Evolutionary conservation across 345 rosid species (phyloP), one percentile per base, ranked within the genome.

Genomic region (Citrus medica): DNA sequence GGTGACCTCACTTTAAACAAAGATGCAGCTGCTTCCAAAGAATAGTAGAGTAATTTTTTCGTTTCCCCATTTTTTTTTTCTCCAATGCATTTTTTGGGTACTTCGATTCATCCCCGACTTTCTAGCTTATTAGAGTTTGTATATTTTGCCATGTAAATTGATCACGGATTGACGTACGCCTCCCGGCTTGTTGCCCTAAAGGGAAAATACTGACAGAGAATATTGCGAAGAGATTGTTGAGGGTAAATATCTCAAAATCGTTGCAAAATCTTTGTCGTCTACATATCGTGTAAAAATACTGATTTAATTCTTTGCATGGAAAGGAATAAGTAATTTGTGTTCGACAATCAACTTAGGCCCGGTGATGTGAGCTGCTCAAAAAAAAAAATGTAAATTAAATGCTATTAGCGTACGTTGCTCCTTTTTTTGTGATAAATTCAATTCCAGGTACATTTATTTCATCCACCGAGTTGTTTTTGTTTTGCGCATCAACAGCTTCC

Each of bases 1-100:
- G 91, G 88, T 25, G 78, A 84, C 6, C 67, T 85, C 4, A 48
- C 82, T 24, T 35, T 89, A 6, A 82, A 71, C 3, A 80, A 82
- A 13, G 82, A 86, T 1, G 62, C 60, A 21, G 71, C 30, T 70
- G 22, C 71, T 24, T 22, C 81, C 25, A 30, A n/a, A 63, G 79
- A 56, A 63, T 65, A 65, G 33, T 7, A 65, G 8, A 12, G 13
- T 53, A 2, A 19, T 21, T 32, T 19, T 19, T 32, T 19, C 13
- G 8, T 7, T 64, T 7, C 7, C 12, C 32, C 7, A 0, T 5
- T 6, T 16, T 8, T 32, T n/a, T 13, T 12, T 42, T 2, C 14
- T 32, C 0, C 3, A 63, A 14, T 63, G 67, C 37, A 16, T 63
- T 63, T 63, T 63, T 63, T 13, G 62, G 24, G 24, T 38, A 25